Evolutionary conservation across 805 yeast species (phyloP).

Genomic region (Candida quercuum): DNA sequence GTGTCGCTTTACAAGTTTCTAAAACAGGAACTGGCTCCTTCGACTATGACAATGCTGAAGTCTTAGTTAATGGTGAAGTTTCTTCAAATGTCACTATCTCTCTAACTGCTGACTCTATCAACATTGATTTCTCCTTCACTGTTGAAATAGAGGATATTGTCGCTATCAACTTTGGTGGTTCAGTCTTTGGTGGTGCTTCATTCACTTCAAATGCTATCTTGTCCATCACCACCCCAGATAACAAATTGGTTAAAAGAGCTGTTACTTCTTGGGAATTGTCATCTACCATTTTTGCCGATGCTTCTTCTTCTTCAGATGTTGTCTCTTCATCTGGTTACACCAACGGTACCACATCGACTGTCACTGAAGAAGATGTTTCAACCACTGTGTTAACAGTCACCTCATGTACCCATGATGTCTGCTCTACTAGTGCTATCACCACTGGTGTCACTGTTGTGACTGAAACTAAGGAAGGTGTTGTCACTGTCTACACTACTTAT

Average conservation of each 20-base stretch:
- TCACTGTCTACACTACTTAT: conserved; percentile 19
- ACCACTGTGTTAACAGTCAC: conserved; percentile 28
- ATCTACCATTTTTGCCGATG: conserved; percentile 6
- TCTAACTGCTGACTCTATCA: conserved; percentile 4
- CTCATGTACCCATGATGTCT: conserved; percentile 13
- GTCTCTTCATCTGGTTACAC: conserved; percentile 3
- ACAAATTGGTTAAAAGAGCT: conserved; percentile 1
- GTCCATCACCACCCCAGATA: conserved; percentile 1
- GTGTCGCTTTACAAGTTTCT: conserved; percentile 5
- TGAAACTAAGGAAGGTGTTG: conserved; percentile 21
- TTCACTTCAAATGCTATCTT: conserved; percentile 6
- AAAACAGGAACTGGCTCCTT: conserved; percentile 6
- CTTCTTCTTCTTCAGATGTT: conserved; percentile 12
- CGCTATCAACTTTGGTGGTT: conserved; percentile 2
- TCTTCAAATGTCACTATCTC: neutral
- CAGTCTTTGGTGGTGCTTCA: conserved; percentile 5
- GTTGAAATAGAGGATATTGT: conserved; percentile 2
- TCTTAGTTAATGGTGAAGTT: conserved; percentile 8
- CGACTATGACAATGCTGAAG: conserved; percentile 7
- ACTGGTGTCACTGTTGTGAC: conserved; percentile 27
- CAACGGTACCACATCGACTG: conserved; percentile 10
- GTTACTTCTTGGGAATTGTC: conserved; percentile 4
- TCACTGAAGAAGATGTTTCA: conserved; percentile 8
- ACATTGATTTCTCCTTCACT: conserved; percentile 3
- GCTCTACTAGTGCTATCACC: conserved; percentile 15